Percentiles rank a stretch among this genome's conserved stretches.
These are phyloP conservation scores for Pulicaria dysenterica DNA, from an alignment of 129 eudicot species.

Conservation along the genomic window DNA sequence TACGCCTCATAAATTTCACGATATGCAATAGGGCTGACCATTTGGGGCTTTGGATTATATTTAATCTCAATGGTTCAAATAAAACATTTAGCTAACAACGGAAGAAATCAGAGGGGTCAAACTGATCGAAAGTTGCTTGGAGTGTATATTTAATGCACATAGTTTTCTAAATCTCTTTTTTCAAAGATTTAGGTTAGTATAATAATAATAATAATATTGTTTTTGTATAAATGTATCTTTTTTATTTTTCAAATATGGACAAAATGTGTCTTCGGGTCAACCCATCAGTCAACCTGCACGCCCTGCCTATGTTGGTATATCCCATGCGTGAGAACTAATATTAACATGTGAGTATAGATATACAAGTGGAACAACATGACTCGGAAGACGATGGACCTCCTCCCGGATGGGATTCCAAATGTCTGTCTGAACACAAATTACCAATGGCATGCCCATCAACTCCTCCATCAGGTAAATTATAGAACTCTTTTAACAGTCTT, in stretches of 20 bases:
- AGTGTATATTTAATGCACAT: constrained; percentile 5
- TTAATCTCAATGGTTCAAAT: not conserved
- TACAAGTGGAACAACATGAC: constrained; percentile 33
- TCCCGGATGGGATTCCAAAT: constrained; percentile 45
- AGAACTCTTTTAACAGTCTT: not conserved
- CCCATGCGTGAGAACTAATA: constrained; percentile 10
- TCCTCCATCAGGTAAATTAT: constrained; percentile 19
- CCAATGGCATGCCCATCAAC: constrained; percentile 8
- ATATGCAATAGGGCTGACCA: not conserved
- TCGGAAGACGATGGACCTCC: constrained; percentile 47
- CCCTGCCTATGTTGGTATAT: not conserved
- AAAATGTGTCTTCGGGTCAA: constrained; percentile 8
- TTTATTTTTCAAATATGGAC: not conserved
- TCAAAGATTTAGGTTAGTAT: not conserved
- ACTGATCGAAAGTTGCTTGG: not conserved
- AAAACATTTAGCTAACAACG: constrained; percentile 2
- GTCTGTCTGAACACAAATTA: constrained; percentile 25
- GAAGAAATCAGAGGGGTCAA: not conserved
- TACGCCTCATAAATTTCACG: constrained; percentile 12
- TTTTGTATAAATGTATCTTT: not conserved
- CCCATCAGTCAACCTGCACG: not conserved
- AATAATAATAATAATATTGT: not conserved
- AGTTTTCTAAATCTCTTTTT: not conserved
- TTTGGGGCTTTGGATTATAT: not conserved
- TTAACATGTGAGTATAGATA: constrained; percentile 24